phyloP scores from a whole-genome alignment of 2,329 filamentous ascomycete genomes.

The Claviceps maximensis region DNA sequence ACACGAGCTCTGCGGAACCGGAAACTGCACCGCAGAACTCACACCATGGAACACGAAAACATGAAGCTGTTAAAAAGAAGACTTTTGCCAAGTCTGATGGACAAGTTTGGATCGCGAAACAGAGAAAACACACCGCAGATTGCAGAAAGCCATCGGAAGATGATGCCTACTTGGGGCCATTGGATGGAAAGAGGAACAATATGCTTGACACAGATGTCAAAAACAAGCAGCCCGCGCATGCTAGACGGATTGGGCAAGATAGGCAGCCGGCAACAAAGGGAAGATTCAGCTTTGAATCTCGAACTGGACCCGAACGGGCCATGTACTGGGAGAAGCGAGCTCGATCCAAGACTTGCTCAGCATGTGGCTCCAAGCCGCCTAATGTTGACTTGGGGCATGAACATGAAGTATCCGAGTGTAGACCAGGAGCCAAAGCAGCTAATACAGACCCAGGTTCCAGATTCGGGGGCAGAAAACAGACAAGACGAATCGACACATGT shows the following conservation, averaged over 20 bases:
- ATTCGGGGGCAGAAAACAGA: neutral
- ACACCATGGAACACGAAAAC: neutral
- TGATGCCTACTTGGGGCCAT: constrained; percentile 3
- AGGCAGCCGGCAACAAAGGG: neutral
- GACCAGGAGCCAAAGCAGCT: neutral
- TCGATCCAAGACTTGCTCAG: neutral
- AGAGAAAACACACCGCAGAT: neutral
- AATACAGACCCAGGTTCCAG: neutral
- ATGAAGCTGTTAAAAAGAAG: neutral
- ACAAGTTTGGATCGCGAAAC: neutral
- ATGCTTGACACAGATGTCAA: constrained; percentile 3
- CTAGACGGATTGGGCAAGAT: neutral
- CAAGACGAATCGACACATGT: neutral
- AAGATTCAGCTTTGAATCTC: neutral
- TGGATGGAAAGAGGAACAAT: constrained; percentile 9
- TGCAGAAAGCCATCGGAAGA: neutral
- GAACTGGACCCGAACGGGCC: neutral
- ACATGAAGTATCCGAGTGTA: neutral
- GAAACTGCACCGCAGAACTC: neutral
- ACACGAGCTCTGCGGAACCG: neutral
- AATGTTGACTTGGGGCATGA: neutral
- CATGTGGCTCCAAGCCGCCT: constrained; percentile 4
- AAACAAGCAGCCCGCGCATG: neutral
- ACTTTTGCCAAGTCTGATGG: neutral
- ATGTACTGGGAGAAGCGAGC: neutral